phyloP scores from a whole-genome alignment of 495 filamentous ascomycete species.

The Aspergillus cavernicola region DNA sequence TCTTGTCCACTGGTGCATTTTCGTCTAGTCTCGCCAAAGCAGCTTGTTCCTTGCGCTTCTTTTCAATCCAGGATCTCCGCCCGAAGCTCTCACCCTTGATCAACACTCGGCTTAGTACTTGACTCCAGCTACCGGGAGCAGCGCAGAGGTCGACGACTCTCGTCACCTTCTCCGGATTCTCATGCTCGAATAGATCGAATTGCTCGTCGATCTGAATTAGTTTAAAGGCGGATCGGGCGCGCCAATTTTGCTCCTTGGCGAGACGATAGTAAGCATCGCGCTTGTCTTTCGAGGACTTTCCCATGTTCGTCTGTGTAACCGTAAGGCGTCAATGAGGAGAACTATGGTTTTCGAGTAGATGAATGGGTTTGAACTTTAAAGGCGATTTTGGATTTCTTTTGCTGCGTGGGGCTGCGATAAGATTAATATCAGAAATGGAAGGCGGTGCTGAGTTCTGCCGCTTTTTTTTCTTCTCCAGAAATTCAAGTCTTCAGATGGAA shows the following conservation, averaged over 20 bases:
- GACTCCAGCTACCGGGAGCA: constrained; percentile 93
- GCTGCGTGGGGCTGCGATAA: constrained; percentile 36
- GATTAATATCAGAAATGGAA: constrained; percentile 20
- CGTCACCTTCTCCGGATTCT: constrained; percentile 61
- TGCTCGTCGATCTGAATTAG: constrained; percentile 94
- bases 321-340: not conserved
- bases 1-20: too few species aligned
- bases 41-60: constrained; percentile 55
- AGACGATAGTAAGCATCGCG: constrained; percentile 96
- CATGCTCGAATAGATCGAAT: constrained; percentile 82
- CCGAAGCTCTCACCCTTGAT: constrained; percentile 92
- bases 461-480: constrained; percentile 30
- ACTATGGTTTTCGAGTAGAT: too few species aligned
- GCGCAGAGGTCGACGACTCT: constrained; percentile 95
- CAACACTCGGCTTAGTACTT: constrained; percentile 87
- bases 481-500: constrained; percentile 12
- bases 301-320: constrained; percentile 53
- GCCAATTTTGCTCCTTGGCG: constrained; percentile 98
- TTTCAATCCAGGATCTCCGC: constrained; percentile 76
- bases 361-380: too few species aligned
- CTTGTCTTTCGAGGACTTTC: constrained; percentile 98
- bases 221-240: constrained; percentile 94
- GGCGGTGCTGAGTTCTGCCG: constrained; percentile 39
- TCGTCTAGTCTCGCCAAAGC: constrained; percentile 39
- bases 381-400: constrained; percentile 22